phyloP scores from a whole-genome alignment of 331 rosid genomes.

The Arachis monticola region DNA sequence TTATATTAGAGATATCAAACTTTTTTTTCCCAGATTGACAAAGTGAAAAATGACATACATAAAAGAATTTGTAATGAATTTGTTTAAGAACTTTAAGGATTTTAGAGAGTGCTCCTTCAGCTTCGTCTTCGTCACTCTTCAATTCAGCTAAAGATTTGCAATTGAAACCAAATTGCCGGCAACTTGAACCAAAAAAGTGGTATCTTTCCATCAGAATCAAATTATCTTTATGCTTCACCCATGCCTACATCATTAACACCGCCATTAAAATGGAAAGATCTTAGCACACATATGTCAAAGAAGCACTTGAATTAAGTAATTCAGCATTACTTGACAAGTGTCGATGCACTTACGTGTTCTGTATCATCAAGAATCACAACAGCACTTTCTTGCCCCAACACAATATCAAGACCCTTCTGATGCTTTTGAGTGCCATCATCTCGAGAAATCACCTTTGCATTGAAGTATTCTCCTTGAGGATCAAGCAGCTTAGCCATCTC shows the following conservation, averaged over 20 bases:
- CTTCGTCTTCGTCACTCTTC: conserved; percentile 73
- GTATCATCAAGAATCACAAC: conserved; percentile 87
- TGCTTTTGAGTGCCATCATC: conserved; percentile 85
- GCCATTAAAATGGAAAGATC: conserved; percentile 18
- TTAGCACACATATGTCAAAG: not conserved
- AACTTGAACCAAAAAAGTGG: conserved; percentile 85
- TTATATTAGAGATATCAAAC: not conserved
- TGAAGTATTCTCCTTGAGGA: conserved; percentile 72
- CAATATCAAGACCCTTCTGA: conserved; percentile 84
- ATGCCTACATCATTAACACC: conserved; percentile 63
- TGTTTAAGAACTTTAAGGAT: conserved; percentile 75
- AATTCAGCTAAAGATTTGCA: conserved; percentile 77
- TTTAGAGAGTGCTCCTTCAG: conserved; percentile 74
- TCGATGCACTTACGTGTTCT: conserved; percentile 66
- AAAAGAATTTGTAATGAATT: conserved; percentile 66
- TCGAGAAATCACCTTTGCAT: conserved; percentile 75
- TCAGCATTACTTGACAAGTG: conserved; percentile 16
- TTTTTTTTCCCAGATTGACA: not conserved
- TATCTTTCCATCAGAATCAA: conserved; percentile 88
- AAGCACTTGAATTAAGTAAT: conserved; percentile 1
- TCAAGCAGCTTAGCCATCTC: conserved; percentile 89
- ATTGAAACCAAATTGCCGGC: conserved; percentile 71
- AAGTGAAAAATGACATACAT: conserved; percentile 53
- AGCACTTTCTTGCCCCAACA: conserved; percentile 82
- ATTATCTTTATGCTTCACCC: conserved; percentile 83